These are phyloP conservation scores for Gremmenia infestans DNA, from an alignment of 2,329 filamentous ascomycete species.

Conservation along the genomic window DNA sequence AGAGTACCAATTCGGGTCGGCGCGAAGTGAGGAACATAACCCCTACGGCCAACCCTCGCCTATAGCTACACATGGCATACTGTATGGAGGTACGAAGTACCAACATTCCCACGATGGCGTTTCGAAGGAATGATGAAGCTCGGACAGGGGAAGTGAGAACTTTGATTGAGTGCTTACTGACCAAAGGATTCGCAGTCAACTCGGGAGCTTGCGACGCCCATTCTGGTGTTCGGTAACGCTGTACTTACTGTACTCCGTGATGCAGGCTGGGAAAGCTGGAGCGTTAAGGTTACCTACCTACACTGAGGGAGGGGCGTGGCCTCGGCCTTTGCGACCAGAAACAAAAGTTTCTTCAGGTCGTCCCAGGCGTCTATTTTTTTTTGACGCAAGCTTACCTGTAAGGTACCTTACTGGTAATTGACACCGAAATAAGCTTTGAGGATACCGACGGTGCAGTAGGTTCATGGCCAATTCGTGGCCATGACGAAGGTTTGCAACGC, in stretches of 20 bases:
- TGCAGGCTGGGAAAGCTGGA: not conserved
- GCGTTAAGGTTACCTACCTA: too few relatives aligned
- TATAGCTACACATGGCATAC: not conserved
- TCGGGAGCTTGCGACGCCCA: not conserved
- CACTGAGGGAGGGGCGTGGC: too few relatives aligned
- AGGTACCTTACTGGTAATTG: too few relatives aligned
- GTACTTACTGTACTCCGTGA: not conserved
- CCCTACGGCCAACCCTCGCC: not conserved
- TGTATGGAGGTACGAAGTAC: not conserved
- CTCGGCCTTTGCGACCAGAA: not conserved
- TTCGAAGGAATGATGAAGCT: not conserved
- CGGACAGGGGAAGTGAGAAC: not conserved
- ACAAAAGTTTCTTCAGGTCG: not conserved
- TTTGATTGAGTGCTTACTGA: not conserved
- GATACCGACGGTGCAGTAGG: not conserved
- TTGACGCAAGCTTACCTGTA: not conserved
- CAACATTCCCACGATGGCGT: not conserved
- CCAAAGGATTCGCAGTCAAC: not conserved
- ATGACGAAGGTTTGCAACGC: slow-evolving; percentile 10
- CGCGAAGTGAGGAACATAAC: not conserved
- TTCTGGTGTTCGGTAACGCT: not conserved
- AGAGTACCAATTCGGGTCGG: not conserved
- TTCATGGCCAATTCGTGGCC: slow-evolving; percentile 7
- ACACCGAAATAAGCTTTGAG: not conserved
- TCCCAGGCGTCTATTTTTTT: slow-evolving; percentile 1